Percentiles rank a stretch among this genome's conserved stretches.
phyloP scores from a whole-genome alignment of 768 basidiomycete species.

The Lactarius vividus region DNA sequence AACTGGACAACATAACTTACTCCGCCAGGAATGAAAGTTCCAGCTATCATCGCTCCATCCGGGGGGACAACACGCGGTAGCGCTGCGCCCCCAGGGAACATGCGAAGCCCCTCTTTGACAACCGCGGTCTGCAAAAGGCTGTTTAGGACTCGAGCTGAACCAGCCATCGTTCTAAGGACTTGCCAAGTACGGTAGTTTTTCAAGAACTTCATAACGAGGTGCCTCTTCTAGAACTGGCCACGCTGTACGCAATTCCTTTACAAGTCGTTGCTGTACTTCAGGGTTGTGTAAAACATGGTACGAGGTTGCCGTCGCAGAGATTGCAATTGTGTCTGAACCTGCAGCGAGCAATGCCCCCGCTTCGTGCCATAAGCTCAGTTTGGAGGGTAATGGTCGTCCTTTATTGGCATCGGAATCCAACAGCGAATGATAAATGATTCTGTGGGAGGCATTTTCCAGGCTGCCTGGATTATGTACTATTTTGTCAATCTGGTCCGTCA shows the following conservation, averaged over 20 bases:
- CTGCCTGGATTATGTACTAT: neutral
- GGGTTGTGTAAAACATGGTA: conserved; percentile 1
- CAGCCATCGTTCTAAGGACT: neutral
- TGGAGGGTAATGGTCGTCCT: neutral
- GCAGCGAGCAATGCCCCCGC: neutral
- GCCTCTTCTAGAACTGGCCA: neutral
- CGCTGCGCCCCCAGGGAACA: neutral
- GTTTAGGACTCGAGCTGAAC: neutral
- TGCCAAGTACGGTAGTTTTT: neutral
- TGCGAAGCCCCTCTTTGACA: neutral
- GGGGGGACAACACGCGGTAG: conserved; percentile 20
- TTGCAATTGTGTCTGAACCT: neutral
- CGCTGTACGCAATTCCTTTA: neutral
- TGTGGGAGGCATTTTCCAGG: neutral
- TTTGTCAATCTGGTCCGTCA: neutral
- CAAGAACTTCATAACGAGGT: neutral
- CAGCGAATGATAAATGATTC: neutral
- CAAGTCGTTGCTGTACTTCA: neutral
- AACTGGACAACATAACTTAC: neutral
- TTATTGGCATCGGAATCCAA: neutral
- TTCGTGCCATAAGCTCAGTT: conserved; percentile 1
- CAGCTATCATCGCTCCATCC: conserved; percentile 22
- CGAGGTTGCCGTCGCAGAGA: neutral
- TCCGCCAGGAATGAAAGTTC: conserved; percentile 1
- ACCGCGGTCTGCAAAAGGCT: neutral